phyloP scores from a whole-genome alignment of 208 protist species.

The Sergeia podlipaevii region DNA sequence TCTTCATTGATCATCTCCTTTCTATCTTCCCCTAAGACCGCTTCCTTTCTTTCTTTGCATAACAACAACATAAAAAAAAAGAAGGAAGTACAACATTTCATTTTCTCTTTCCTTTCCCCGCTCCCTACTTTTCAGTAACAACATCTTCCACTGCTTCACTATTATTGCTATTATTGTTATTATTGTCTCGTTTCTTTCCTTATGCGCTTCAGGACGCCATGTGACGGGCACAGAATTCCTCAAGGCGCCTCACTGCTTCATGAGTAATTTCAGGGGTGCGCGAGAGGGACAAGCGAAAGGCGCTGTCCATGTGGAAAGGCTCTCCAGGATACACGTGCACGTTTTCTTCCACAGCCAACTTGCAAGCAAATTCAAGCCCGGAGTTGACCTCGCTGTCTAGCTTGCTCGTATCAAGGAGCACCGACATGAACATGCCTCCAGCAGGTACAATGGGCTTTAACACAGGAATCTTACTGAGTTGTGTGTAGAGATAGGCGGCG shows the following conservation, averaged over 20 bases:
- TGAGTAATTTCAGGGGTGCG: slow-evolving; percentile 43
- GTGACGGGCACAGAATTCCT: slow-evolving; percentile 40
- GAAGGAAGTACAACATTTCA: too few relatives aligned
- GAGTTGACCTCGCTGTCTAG: slow-evolving; percentile 42
- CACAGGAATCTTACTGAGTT: slow-evolving; percentile 19
- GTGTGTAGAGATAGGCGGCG: slow-evolving; percentile 31
- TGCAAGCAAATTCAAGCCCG: slow-evolving; percentile 48
- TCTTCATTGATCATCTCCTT: too few relatives aligned
- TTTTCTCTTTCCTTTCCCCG: too few relatives aligned
- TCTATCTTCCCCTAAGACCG: too few relatives aligned
- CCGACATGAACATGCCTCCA: slow-evolving; percentile 88
- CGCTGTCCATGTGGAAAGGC: slow-evolving; percentile 58
- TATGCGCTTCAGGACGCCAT: neutral
- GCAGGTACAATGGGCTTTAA: slow-evolving; percentile 46
- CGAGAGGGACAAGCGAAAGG: slow-evolving; percentile 73
- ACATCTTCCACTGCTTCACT: too few relatives aligned
- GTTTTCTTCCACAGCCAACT: slow-evolving; percentile 57
- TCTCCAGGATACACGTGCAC: slow-evolving; percentile 78
- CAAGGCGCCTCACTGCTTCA: slow-evolving; percentile 63
- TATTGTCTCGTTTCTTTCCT: neutral
- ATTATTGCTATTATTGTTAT: slow-evolving; percentile 8
- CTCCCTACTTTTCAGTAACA: too few relatives aligned
- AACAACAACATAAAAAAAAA: too few relatives aligned
- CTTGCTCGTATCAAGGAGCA: slow-evolving; percentile 53
- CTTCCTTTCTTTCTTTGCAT: too few relatives aligned